Evolutionary conservation across 148 eudicot species (phyloP).

Genomic region (Arbutus unedo): DNA sequence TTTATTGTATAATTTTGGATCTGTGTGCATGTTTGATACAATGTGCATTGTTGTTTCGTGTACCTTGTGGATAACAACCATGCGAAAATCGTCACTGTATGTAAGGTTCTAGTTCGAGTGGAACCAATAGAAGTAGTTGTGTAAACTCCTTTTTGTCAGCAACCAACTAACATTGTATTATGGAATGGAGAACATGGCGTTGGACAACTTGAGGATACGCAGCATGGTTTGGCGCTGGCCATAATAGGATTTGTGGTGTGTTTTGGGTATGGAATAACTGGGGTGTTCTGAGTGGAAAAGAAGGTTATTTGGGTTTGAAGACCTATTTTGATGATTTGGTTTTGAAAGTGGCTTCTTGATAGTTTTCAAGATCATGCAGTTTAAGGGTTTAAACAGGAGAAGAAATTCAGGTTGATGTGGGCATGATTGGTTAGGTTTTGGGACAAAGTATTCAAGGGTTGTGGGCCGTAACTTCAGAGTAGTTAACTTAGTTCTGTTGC

Average conservation of each 20-base stretch:
- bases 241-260: neutral
- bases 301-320: too few relatives aligned
- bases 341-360: neutral
- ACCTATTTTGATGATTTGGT: neutral
- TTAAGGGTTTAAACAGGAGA: neutral
- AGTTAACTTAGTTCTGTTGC: neutral
- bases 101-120: neutral
- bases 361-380: neutral
- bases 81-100: neutral
- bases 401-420: neutral
- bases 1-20: neutral
- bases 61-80: neutral
- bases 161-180: neutral
- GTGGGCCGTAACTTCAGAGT: neutral
- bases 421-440: neutral
- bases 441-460: neutral
- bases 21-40: neutral
- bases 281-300: too few relatives aligned
- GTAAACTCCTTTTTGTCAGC: neutral
- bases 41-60: neutral
- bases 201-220: neutral
- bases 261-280: too few relatives aligned
- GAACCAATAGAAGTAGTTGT: neutral
- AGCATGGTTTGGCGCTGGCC: neutral
- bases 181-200: neutral